Base-by-base conservation (phyloP, 164 flowering plant genomes). In the Sextonia rubra region DNA sequence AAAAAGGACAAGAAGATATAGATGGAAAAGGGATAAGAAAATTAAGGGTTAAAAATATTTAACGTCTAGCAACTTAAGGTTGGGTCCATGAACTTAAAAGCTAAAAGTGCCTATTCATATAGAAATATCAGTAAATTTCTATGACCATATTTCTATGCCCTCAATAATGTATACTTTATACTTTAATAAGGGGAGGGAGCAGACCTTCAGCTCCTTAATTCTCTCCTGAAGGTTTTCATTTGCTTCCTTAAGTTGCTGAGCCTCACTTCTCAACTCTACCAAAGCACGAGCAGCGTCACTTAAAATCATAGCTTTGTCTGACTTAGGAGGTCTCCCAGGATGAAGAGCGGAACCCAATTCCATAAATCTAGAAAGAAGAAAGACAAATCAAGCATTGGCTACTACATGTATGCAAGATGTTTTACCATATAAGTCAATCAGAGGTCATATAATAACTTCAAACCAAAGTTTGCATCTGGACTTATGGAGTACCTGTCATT, bases 221-320 rank as follows among this genome's bases (percentile, higher is more conserved):
- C 86, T 90, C 78, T 92, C 97, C 64, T 91, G 92, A 18, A 94
- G 93, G 75, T 73, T 77, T 47, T 82, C 82, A 79, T 92, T 94
- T 64, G 95, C 83, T 60, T 90, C 96, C 82, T 89, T 92, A 81
- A 90, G 73, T 81, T 91, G 90, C 75, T 91, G 87, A 47, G 96
- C 81, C 80, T 95, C 97, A 75, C 82, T 77, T 5, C 92, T 81
- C 64, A 92, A 80, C 76, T 92, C 97, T 74, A 85, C 84, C 71
- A 94, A 91, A 89, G 91, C 82, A 52, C 92, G 89, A 71, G 86
- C 88, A 71, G 98, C 98, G 82, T 94, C 99, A 83, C 83, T 73
- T 83, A 94, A 77, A 58, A 94, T 86, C 44, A 91, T 92, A 71
- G 91, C 77, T 83, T 94, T 94, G 83, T 94, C 97, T 29, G 90